Conservation (phyloP, 2,329 filamentous ascomycete species). For the Endoconidiophora laricicola region DNA sequence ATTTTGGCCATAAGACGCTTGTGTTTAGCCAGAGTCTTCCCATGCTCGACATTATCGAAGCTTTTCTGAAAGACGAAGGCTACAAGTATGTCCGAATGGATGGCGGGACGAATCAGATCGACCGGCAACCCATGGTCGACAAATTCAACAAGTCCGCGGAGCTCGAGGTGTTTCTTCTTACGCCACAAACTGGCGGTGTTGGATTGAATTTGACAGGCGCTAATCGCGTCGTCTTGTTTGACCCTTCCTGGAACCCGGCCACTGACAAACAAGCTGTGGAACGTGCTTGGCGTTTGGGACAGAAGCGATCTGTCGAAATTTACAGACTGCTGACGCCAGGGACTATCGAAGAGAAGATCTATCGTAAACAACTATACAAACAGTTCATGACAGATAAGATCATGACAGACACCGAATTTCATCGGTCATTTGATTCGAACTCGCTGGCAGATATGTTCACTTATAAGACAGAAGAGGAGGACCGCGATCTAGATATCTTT, state of each 20-base stretch:
- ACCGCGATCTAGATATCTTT: slow-evolving; percentile 70
- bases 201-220: slow-evolving; percentile 91
- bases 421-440: slow-evolving; percentile 74
- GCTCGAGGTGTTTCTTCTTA: slow-evolving; percentile 79
- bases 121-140: slow-evolving; percentile 79
- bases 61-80: slow-evolving; percentile 53
- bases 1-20: slow-evolving; percentile 78
- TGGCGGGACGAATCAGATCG: slow-evolving; percentile 73
- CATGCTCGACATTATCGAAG: slow-evolving; percentile 89
- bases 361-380: slow-evolving; percentile 96
- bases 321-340: slow-evolving; percentile 96
- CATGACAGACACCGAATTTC: slow-evolving; percentile 81
- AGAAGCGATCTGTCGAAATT: slow-evolving; percentile 88
- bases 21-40: slow-evolving; percentile 86
- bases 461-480: slow-evolving; percentile 45
- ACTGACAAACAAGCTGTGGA: slow-evolving; percentile 92
- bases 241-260: slow-evolving; percentile 97
- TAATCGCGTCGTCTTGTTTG: slow-evolving; percentile 92
- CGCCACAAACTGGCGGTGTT: slow-evolving; percentile 86
- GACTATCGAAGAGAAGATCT: slow-evolving; percentile 98
- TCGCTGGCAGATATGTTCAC: slow-evolving; percentile 89
- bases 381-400: slow-evolving; percentile 97
- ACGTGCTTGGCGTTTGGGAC: slow-evolving; percentile 85
- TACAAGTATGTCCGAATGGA: slow-evolving; percentile 83
- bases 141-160: slow-evolving; percentile 71